Evolutionary conservation across 2,329 filamentous ascomycete genomes (phyloP).

Genomic region (Fusarium duplospermum): DNA sequence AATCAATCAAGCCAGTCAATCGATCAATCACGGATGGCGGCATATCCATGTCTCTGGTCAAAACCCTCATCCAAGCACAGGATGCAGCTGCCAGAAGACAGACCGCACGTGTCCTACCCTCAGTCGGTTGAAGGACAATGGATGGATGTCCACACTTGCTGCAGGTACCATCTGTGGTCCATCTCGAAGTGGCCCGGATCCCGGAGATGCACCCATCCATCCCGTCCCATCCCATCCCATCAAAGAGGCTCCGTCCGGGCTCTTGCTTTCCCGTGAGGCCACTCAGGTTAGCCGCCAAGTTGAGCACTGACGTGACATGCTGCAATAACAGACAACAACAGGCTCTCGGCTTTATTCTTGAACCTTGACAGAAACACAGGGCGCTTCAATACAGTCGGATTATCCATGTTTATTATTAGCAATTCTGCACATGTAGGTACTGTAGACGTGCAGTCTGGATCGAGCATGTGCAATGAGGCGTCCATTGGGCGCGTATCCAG

Average conservation of each 20-base stretch:
- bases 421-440: constrained; percentile 8
- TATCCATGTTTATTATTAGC: constrained; percentile 27
- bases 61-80: not conserved
- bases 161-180: constrained; percentile 44
- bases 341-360: constrained; percentile 20
- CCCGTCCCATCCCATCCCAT: constrained; percentile 4
- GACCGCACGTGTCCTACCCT: constrained; percentile 32
- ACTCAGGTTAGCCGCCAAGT: constrained; percentile 28
- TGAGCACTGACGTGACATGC: constrained; percentile 21
- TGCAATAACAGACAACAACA: constrained; percentile 13
- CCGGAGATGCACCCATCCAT: constrained; percentile 36
- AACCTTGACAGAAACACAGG: constrained; percentile 29
- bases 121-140: constrained; percentile 3
- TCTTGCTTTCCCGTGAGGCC: constrained; percentile 2
- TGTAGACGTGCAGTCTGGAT: not conserved
- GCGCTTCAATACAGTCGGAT: constrained; percentile 20
- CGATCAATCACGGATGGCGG: not conserved
- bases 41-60: constrained; percentile 7
- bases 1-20: not conserved
- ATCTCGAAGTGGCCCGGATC: constrained; percentile 35
- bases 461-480: not conserved
- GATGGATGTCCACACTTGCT: constrained; percentile 28
- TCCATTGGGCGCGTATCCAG: constrained; percentile 19
- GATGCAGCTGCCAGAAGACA: not conserved
- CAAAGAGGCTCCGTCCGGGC: not conserved